Evolutionary conservation across 352 stramenopile species (phyloP).

Genomic region (Thalassiosira sp.): DNA sequence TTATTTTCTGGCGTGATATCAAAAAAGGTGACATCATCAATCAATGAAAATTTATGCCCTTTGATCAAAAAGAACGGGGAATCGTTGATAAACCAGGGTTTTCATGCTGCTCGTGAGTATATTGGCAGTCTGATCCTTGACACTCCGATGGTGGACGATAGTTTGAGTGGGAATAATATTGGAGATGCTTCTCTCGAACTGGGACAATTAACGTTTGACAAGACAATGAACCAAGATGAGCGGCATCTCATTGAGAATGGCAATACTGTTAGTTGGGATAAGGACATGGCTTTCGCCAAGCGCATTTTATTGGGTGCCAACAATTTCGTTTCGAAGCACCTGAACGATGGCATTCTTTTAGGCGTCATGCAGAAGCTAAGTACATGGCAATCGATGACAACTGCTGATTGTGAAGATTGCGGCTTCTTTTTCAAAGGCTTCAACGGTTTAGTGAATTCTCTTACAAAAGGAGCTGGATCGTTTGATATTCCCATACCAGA

Average conservation of each 20-base stretch:
- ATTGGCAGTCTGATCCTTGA: conserved; percentile 28
- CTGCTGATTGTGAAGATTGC: conserved; percentile 38
- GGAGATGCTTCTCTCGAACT: background rate
- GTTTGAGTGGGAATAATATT: background rate
- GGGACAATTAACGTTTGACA: background rate
- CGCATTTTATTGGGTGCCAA: conserved; percentile 38
- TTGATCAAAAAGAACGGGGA: conserved; percentile 41
- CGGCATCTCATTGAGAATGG: background rate
- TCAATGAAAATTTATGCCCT: conserved; percentile 54
- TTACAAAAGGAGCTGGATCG: conserved; percentile 33
- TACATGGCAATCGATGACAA: conserved; percentile 25
- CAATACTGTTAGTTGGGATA: conserved; percentile 36
- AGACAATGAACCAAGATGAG: background rate
- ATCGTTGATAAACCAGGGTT: conserved; percentile 7
- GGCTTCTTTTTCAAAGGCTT: conserved; percentile 65
- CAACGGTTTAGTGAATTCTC: conserved; percentile 56
- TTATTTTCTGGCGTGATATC: conserved; percentile 61
- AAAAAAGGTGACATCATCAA: conserved; percentile 44
- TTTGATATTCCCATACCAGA: conserved; percentile 41
- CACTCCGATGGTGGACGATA: background rate
- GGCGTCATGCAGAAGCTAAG: conserved; percentile 34
- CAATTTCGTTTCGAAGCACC: conserved; percentile 36
- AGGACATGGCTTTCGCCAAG: conserved; percentile 50
- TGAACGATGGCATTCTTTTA: conserved; percentile 50
- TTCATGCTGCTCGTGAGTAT: conserved; percentile 34